Evolutionary conservation across 768 basidiomycete genomes (phyloP), one percentile per base, ranked within the genome.

Genomic region (Leucocoprinus birnbaumii): DNA sequence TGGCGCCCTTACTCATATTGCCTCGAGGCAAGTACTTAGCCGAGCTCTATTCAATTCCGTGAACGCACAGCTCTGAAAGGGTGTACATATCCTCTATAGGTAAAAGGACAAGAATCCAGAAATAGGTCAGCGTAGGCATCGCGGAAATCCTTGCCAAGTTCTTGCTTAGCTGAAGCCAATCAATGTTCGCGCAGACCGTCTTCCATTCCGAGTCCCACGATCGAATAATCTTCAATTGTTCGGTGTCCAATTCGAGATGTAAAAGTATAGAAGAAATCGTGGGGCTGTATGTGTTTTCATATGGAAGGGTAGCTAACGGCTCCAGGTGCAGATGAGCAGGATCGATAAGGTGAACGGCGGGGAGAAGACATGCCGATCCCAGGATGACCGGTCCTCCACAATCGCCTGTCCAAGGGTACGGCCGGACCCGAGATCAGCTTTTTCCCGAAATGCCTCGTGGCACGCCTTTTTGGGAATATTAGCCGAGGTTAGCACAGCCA

Each of bases 41-140:
- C 31, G 31, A 31, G 31, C 31, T 11, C 11, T 31, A 31, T 31
- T 31, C 31, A 31, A 35, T 41, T 9, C 40, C 41, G 46, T 21
- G 22, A 41, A 41, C 26, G 40, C 46, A 55, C 53, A 55, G 53
- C 46, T 55, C 44, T 26, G n/a, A 40, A 46, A 42, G 48, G 16
- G 25, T n/a, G 14, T 19, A 48, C 10, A 19, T 48, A 54, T 18
- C 52, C 35, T 38, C 24, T 47, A 16, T 21, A 35, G 24, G 46
- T 38, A 46, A 27, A 34, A 50, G 13, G 18, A 44, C 16, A 18
- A 44, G 24, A 22, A 14, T 48, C 18, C 35, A 22, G 7, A 48
- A 53, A 55, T 48, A 55, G 26, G 25, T 40, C 51, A n/a, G 42
- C 31, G 19, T 21, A 44, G 27, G 8, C 18, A 26, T 31, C 41